These are phyloP conservation scores for Abrus pulchellus DNA, from an alignment of 306 rosid species.

Conservation along the genomic window DNA sequence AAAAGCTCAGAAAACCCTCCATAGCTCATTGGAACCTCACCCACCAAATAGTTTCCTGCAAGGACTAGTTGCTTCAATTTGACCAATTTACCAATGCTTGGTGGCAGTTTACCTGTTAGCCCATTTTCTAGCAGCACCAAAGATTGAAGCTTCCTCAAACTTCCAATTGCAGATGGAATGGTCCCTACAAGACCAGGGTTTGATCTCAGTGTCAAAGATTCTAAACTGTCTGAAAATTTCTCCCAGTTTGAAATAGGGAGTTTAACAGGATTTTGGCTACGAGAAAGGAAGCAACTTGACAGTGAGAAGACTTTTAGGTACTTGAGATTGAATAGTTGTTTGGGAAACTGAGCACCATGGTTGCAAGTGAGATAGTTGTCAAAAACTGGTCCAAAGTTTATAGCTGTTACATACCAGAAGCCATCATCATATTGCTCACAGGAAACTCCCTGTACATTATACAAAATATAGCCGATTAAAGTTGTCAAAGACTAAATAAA, in stretches of 20 bases:
- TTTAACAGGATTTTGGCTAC: constrained; percentile 49
- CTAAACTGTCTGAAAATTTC: constrained; percentile 53
- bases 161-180: constrained; percentile 57
- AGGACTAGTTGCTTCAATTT: constrained; percentile 58
- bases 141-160: constrained; percentile 59
- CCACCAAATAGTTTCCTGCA: constrained; percentile 50
- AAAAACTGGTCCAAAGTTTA: constrained; percentile 59
- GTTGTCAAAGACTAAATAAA: constrained; percentile 14
- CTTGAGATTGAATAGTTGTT: constrained; percentile 61
- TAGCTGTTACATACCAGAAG: constrained; percentile 58
- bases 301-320: constrained; percentile 57
- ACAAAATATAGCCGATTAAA: not conserved
- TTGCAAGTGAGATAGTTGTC: constrained; percentile 59
- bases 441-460: constrained; percentile 58
- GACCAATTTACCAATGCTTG: constrained; percentile 51
- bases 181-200: constrained; percentile 64
- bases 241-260: constrained; percentile 61
- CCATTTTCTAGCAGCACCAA: constrained; percentile 59
- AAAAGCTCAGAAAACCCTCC: constrained; percentile 52
- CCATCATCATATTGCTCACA: constrained; percentile 63
- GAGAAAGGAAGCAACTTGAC: constrained; percentile 54
- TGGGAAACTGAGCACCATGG: constrained; percentile 48
- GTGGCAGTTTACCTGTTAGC: constrained; percentile 54
- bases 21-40: constrained; percentile 55
- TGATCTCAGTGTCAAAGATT: constrained; percentile 60